These are phyloP conservation scores for Eucommia ulmoides DNA, from an alignment of 257 asterid genomes.

Conservation along the genomic window DNA sequence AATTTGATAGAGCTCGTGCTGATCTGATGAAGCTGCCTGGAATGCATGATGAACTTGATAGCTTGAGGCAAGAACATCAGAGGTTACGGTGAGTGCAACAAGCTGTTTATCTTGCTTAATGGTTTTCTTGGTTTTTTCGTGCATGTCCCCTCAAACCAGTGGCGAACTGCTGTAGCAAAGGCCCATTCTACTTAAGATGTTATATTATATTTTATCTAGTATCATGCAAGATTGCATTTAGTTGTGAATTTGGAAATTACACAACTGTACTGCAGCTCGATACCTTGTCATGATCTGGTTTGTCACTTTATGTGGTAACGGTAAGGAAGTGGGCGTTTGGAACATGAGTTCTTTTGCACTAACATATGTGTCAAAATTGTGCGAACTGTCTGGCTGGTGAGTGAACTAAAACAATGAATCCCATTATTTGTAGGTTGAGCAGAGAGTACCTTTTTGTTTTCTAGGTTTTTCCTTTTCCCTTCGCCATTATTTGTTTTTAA, in stretches of 20 bases:
- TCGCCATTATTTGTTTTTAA: too few relatives aligned
- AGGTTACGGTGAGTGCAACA: slow-evolving; percentile 52
- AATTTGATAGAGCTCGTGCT: slow-evolving; percentile 38
- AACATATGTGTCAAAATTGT: too few relatives aligned
- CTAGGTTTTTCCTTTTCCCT: too few relatives aligned
- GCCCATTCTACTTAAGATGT: background rate
- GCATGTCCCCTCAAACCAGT: background rate
- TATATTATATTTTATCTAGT: too few relatives aligned
- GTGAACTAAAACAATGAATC: background rate
- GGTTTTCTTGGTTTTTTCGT: background rate
- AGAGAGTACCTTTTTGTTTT: too few relatives aligned
- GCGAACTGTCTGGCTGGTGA: too few relatives aligned
- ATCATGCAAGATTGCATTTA: background rate
- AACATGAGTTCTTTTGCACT: too few relatives aligned
- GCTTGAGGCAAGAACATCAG: slow-evolving; percentile 52
- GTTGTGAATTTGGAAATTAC: background rate
- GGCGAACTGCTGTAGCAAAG: background rate
- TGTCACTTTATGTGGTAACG: background rate
- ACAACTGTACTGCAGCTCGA: background rate
- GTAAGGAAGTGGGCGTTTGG: too few relatives aligned
- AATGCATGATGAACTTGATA: slow-evolving; percentile 47
- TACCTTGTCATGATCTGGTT: too few relatives aligned
- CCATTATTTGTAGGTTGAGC: background rate
- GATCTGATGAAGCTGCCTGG: slow-evolving; percentile 44
- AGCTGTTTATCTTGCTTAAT: background rate